These are phyloP conservation scores for Colletotrichum lini DNA, from an alignment of 2,329 filamentous ascomycete genomes.

Conservation along the genomic window DNA sequence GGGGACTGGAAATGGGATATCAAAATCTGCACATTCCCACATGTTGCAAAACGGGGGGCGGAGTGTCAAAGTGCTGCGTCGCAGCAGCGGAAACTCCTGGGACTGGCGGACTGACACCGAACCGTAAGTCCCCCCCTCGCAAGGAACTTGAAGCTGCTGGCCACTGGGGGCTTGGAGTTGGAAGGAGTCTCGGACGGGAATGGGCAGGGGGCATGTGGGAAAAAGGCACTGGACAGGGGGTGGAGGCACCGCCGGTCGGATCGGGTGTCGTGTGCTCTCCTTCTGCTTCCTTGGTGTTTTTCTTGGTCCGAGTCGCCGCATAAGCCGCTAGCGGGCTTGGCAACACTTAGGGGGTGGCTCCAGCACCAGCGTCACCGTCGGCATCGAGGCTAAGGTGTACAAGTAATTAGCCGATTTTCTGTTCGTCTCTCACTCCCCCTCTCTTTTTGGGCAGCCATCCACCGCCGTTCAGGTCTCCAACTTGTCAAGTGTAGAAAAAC, in stretches of 20 bases:
- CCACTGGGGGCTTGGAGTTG: no score
- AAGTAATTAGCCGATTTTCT: not conserved
- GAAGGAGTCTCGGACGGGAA: not conserved
- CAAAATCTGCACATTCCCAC: not conserved
- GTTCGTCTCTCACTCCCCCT: no score
- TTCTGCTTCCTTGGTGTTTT: constrained; percentile 34
- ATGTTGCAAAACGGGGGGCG: not conserved
- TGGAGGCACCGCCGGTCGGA: not conserved
- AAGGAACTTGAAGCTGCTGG: not conserved
- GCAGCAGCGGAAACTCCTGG: not conserved
- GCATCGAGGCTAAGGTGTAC: constrained; percentile 1
- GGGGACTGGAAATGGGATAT: not conserved
- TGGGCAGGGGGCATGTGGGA: not conserved
- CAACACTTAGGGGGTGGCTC: constrained; percentile 14
- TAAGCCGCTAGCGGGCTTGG: constrained; percentile 40
- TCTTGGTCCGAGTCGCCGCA: constrained; percentile 26
- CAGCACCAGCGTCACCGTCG: not conserved
- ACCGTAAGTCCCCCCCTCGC: not conserved
- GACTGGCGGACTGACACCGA: not conserved
- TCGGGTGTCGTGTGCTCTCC: constrained; percentile 36
- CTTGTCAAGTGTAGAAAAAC: no score
- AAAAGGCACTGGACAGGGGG: not conserved
- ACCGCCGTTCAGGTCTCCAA: not conserved
- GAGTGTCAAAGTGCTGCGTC: not conserved
- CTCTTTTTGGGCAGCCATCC: not conserved